Percentiles rank a stretch among this genome's conserved stretches.
phyloP scores from a whole-genome alignment of 176 grass and related monocot genomes.

The Triticum monococcum region DNA sequence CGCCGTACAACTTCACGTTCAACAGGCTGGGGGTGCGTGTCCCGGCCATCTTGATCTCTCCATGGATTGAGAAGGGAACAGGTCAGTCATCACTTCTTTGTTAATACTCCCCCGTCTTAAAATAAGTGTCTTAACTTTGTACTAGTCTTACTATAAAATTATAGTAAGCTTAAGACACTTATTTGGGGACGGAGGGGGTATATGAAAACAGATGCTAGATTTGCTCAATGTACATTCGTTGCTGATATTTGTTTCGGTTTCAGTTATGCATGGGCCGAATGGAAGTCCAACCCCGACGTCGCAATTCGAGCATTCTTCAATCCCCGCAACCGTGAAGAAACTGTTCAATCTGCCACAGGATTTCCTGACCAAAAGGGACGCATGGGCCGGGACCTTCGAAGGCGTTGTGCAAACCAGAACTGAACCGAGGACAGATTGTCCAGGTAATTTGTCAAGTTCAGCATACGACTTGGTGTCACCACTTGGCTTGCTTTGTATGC shows the following conservation, averaged over 20 bases:
- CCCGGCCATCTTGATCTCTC: slow-evolving; percentile 76
- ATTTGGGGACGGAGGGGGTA: too few species aligned
- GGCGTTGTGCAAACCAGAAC: slow-evolving; percentile 55
- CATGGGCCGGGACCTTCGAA: slow-evolving; percentile 93
- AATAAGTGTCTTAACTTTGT: too few species aligned
- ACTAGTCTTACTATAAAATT: too few species aligned
- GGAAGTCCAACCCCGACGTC: slow-evolving; percentile 73
- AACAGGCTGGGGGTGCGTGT: slow-evolving; percentile 76
- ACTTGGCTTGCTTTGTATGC: neutral
- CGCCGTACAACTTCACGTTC: slow-evolving; percentile 82
- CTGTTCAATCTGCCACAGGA: slow-evolving; percentile 71
- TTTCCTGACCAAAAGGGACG: slow-evolving; percentile 76
- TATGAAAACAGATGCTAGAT: neutral
- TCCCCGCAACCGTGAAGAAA: slow-evolving; percentile 87
- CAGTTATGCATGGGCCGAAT: slow-evolving; percentile 74
- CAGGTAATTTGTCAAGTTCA: slow-evolving; percentile 35
- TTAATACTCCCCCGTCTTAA: too few species aligned
- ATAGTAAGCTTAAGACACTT: too few species aligned
- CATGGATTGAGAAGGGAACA: slow-evolving; percentile 84
- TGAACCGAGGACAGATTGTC: slow-evolving; percentile 77
- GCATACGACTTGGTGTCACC: neutral
- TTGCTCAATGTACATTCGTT: neutral
- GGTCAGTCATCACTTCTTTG: slow-evolving; percentile 18
- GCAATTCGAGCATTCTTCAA: slow-evolving; percentile 90
- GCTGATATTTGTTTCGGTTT: neutral